Evolutionary conservation across 495 filamentous ascomycete species (phyloP).

Genomic region (Elaphomyces granulatus): DNA sequence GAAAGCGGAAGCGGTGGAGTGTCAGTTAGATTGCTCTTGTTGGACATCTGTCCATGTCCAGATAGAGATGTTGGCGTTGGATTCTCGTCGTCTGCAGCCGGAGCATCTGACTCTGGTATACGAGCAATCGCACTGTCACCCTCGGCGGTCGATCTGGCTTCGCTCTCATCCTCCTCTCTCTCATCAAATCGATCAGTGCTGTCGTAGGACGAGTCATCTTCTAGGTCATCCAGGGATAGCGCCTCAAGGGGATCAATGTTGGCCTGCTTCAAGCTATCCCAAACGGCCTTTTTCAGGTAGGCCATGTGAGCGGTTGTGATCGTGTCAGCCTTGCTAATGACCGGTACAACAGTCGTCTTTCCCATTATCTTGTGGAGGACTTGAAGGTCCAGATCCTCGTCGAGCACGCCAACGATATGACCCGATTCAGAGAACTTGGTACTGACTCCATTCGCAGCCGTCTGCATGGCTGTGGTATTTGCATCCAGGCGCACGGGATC

Average conservation of each 20-base stretch:
- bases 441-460: constrained; percentile 33
- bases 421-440: constrained; percentile 35
- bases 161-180: constrained; percentile 11
- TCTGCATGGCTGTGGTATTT: constrained; percentile 57
- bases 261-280: constrained; percentile 69
- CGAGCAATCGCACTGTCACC: constrained; percentile 26
- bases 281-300: constrained; percentile 83
- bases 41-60: constrained; percentile 13
- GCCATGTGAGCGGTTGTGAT: constrained; percentile 87
- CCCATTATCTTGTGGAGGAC: constrained; percentile 78
- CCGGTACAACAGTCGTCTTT: constrained; percentile 91
- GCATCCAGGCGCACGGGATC: constrained; percentile 77
- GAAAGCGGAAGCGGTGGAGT: constrained; percentile 55
- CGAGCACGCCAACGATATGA: constrained; percentile 47
- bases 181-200: constrained; percentile 9
- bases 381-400: constrained; percentile 82
- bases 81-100: constrained; percentile 3
- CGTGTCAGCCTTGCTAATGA: constrained; percentile 95
- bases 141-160: constrained; percentile 6
- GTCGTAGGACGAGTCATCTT: constrained; percentile 43
- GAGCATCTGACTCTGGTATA: constrained; percentile 31
- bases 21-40: not conserved
- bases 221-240: constrained; percentile 62
- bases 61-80: constrained; percentile 12
- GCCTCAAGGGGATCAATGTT: constrained; percentile 83